Evolutionary conservation across 345 rosid species (phyloP).

Genomic region (Syzygium aqueum): DNA sequence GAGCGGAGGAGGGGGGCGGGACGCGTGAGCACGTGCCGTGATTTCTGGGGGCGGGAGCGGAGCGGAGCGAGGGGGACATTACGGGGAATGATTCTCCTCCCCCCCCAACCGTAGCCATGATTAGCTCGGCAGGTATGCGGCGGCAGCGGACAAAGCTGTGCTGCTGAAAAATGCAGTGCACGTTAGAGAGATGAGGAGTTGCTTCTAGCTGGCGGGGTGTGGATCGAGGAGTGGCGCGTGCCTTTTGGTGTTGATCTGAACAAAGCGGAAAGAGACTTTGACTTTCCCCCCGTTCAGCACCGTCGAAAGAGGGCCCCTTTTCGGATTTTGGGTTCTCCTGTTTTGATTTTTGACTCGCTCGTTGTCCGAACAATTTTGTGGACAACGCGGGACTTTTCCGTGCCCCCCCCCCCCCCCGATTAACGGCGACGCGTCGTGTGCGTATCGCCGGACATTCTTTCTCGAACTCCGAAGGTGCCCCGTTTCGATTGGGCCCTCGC

Average conservation of each 20-base stretch:
- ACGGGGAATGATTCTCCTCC: background rate
- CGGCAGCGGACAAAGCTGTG: background rate
- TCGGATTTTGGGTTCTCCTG: background rate
- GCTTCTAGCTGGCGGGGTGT: background rate
- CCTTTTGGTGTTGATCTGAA: background rate
- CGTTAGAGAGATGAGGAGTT: background rate
- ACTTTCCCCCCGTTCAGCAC: background rate
- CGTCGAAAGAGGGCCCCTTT: background rate
- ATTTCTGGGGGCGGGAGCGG: background rate
- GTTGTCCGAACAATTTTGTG: background rate
- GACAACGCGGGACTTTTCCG: too few relatives aligned
- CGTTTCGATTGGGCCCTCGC: background rate
- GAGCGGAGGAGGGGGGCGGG: background rate
- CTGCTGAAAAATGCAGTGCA: background rate
- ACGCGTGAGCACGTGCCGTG: conserved; percentile 34
- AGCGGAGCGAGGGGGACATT: background rate
- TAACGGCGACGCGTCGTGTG: background rate
- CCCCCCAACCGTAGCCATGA: background rate
- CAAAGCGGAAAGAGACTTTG: background rate
- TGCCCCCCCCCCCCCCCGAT: too few relatives aligned
- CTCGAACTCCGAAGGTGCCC: background rate
- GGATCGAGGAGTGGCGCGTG: background rate
- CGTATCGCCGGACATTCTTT: background rate
- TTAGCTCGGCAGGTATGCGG: background rate
- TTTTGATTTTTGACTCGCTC: background rate